Evolutionary conservation across 2,329 filamentous ascomycete genomes (phyloP).

Genomic region (Fusarium sp.): DNA sequence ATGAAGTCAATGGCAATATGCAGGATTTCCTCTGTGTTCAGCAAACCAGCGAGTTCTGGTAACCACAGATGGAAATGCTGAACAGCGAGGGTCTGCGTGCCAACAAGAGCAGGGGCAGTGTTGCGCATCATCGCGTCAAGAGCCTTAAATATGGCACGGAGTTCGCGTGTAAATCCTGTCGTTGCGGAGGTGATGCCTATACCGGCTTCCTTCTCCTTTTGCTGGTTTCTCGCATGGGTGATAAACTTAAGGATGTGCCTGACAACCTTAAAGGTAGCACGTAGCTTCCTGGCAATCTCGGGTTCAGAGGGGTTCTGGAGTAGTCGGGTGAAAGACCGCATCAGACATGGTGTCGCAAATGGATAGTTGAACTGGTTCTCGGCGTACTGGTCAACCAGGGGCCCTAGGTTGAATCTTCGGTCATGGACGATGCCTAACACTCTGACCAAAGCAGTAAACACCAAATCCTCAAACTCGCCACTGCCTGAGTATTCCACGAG

Average conservation of each 20-base stretch:
- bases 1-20: constrained; percentile 94
- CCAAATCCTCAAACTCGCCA: constrained; percentile 90
- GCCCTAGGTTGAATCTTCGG: constrained; percentile 89
- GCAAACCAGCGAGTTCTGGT: constrained; percentile 83
- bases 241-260: constrained; percentile 95
- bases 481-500: constrained; percentile 91
- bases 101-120: constrained; percentile 84
- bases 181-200: constrained; percentile 84
- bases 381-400: constrained; percentile 91
- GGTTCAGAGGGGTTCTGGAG: constrained; percentile 85
- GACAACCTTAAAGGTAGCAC: constrained; percentile 94
- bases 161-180: constrained; percentile 80
- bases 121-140: constrained; percentile 92
- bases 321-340: constrained; percentile 86
- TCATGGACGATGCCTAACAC: constrained; percentile 95
- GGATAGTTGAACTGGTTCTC: constrained; percentile 92
- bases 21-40: constrained; percentile 86
- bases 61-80: constrained; percentile 98
- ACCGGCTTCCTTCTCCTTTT: constrained; percentile 87
- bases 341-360: constrained; percentile 87
- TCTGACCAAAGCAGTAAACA: constrained; percentile 90
- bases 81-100: constrained; percentile 93
- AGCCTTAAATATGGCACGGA: constrained; percentile 89
- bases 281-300: constrained; percentile 83
- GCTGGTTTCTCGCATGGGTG: constrained; percentile 86